phyloP scores from a whole-genome alignment of 106 monocot genomes.

The Dioscorea dumetorum region DNA sequence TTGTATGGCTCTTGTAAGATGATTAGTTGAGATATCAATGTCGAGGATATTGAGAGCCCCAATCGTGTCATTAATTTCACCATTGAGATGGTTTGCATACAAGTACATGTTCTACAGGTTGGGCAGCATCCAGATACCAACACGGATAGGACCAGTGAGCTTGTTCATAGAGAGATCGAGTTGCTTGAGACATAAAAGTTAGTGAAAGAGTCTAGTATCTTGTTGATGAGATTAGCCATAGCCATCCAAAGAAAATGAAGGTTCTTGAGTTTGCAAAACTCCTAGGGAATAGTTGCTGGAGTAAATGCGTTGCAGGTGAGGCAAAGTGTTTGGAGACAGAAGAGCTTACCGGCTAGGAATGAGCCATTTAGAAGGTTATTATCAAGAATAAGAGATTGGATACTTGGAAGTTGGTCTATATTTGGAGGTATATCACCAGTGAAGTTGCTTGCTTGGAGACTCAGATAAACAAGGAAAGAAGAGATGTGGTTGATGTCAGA shows the following conservation, averaged over 20 bases:
- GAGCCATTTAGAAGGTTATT: slow-evolving; percentile 48
- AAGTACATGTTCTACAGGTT: slow-evolving; percentile 43
- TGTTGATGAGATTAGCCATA: slow-evolving; percentile 19
- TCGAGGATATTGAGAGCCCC: slow-evolving; percentile 1
- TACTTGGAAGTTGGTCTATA: slow-evolving; percentile 20
- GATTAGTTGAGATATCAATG: slow-evolving; percentile 24
- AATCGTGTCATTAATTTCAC: slow-evolving; percentile 22
- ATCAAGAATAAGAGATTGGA: slow-evolving; percentile 23
- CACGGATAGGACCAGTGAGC: slow-evolving; percentile 40
- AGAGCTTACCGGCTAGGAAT: slow-evolving; percentile 27
- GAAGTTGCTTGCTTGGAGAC: slow-evolving; percentile 44
- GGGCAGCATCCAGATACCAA: slow-evolving; percentile 33
- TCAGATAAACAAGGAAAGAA: slow-evolving; percentile 6
- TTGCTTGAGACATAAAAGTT: slow-evolving; percentile 25
- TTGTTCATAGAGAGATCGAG: slow-evolving; percentile 34
- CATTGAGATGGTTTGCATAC: slow-evolving; percentile 34
- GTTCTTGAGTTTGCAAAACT: slow-evolving; percentile 37
- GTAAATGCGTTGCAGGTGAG: slow-evolving; percentile 38
- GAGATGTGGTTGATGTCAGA: slow-evolving; percentile 23
- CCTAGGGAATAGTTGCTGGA: slow-evolving; percentile 25
- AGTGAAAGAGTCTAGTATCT: slow-evolving; percentile 30
- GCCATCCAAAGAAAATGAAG: slow-evolving; percentile 39
- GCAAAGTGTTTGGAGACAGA: slow-evolving; percentile 21
- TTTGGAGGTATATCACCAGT: slow-evolving; percentile 41
- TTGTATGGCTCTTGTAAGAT: slow-evolving; percentile 20